Percentiles rank a stretch among this genome's conserved stretches.
Conservation (phyloP, 2,329 filamentous ascomycete genomes). For the Pestalotiopsis fici region DNA sequence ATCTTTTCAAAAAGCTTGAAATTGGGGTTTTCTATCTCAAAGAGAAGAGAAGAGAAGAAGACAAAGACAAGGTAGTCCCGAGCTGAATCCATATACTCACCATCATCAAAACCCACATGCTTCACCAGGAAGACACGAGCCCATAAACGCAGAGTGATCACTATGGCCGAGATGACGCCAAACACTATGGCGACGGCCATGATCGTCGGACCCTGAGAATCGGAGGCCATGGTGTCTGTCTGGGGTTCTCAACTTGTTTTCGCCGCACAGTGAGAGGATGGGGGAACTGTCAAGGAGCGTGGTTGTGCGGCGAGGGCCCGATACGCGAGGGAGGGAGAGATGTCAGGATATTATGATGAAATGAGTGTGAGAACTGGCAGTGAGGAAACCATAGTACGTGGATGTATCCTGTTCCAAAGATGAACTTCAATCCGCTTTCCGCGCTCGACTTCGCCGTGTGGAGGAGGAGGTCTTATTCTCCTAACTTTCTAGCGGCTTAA, state of each 20-base stretch:
- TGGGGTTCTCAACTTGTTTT: not conserved
- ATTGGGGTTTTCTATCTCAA: no score
- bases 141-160: constrained; percentile 37
- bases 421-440: not conserved
- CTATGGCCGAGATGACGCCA: constrained; percentile 35
- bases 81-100: constrained; percentile 14
- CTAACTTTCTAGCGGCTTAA: not conserved
- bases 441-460: not conserved
- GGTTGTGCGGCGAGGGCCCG: not conserved
- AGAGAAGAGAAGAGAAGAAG: no score
- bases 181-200: constrained; percentile 35
- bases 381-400: not conserved
- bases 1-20: not conserved
- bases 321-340: not conserved
- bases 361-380: constrained; percentile 9
- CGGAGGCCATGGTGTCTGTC: constrained; percentile 8
- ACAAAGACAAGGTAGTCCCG: no score
- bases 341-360: not conserved
- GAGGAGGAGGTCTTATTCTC: not conserved
- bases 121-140: constrained; percentile 38
- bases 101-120: constrained; percentile 30
- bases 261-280: not conserved
- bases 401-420: not conserved
- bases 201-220: constrained; percentile 34
- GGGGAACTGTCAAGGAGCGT: not conserved